A percentile compares a stretch with the other conserved stretches of the same genome.
phyloP scores from a whole-genome alignment of 345 rosid genomes.

The Schrenkiella parvula region DNA sequence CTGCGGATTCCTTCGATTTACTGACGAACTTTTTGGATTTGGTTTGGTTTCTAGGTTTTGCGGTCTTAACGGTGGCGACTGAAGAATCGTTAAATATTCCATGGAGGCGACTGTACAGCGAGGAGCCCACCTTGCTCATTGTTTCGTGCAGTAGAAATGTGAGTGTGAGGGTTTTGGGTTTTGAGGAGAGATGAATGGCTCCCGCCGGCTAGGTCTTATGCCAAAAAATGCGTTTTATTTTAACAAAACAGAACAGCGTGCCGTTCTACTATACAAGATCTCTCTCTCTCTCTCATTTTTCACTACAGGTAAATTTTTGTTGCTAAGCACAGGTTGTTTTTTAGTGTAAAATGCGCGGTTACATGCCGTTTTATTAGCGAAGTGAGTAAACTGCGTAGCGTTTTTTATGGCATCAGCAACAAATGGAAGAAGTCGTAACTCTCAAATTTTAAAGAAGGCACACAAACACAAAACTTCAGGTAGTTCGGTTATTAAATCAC shows the following conservation, averaged over 20 bases:
- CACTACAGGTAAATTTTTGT: too few species aligned
- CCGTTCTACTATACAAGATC: neutral
- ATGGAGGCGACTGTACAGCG: conserved; percentile 37
- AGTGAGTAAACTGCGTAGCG: neutral
- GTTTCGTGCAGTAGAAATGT: conserved; percentile 9
- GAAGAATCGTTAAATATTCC: conserved; percentile 33
- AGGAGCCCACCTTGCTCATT: conserved; percentile 37
- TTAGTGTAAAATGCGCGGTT: neutral
- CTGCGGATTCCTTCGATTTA: conserved; percentile 9
- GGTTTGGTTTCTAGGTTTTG: neutral
- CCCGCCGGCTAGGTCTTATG: conserved; percentile 1
- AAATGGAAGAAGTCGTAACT: neutral
- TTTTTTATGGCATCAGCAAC: neutral
- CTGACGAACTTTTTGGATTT: conserved; percentile 25
- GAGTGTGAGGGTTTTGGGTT: conserved; percentile 28
- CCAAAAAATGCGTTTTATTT: neutral
- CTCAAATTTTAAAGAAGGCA: neutral
- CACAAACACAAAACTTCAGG: conserved; percentile 12
- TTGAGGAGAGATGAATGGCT: neutral
- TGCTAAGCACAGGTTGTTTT: too few species aligned
- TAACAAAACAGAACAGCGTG: conserved; percentile 6
- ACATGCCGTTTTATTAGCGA: neutral
- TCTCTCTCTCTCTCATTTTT: neutral
- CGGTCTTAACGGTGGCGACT: conserved; percentile 11
- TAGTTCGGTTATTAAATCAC: conserved; percentile 10